Evolutionary conservation across 2,329 filamentous ascomycete species (phyloP), one percentile per base, ranked within the genome.

Genomic region (Thielaviopsis euricoi): DNA sequence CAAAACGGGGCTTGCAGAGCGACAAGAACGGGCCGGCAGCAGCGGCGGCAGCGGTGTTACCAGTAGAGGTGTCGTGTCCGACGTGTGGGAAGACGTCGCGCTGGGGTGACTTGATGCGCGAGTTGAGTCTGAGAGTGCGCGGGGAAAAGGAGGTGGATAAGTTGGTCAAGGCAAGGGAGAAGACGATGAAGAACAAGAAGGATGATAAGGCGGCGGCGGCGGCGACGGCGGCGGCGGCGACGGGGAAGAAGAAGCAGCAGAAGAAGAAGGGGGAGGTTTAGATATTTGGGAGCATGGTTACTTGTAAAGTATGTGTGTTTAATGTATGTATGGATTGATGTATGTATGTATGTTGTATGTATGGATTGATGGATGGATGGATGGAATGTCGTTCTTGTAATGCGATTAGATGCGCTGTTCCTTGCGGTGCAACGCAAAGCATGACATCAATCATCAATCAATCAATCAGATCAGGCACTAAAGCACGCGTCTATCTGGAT

Each of bases 41-140:
- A 2, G 65, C 65, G 0, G 64, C 66, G 0, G 69, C 71, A 3
- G 69, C 72, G 2, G 64, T 95, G 1, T 66, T 95, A 1, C 91
- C 91, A 0, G 73, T 79, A 1, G 67, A 74, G 37, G 89, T 89
- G 2, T 69, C 65, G 1, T 97, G 91, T 70, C 88, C 88, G 0
- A 71, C 71, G 21, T 97, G 91, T 66, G 70, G 75, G 1, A 73
- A 74, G 0, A 69, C 73, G 4, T 71, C 89, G 1, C 68, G 74
- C 55, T 97, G 91, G 91, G 74, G 76, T 0, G 79, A 86, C 53
- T 80, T 96, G 71, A 85, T 94, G 72, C 90, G 83, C 66, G 90
- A 95, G 67, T 70, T 95, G 64, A 93, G 79, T 55, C 71, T 95
- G 53, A 78, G 91, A 33, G 73, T 80, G 40, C 78, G 87, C 23